Conservation (phyloP, 1,139 yeast species). For the Nakaseomyces kungkrabaensis region DNA sequence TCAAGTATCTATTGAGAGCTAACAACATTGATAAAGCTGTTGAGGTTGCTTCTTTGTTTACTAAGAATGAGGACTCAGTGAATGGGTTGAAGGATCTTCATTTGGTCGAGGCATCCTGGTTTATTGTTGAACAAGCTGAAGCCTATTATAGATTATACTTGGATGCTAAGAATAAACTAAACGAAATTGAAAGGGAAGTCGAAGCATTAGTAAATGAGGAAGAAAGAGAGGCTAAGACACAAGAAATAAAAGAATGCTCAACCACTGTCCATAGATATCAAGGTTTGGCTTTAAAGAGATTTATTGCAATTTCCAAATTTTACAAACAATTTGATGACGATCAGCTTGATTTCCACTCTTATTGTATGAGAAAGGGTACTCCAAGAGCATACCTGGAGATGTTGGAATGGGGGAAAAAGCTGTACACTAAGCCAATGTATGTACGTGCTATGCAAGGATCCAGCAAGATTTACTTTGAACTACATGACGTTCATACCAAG, state of each 20-base stretch:
- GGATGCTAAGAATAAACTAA: constrained; percentile 25
- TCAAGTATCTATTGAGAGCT: constrained; percentile 78
- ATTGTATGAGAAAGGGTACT: constrained; percentile 86
- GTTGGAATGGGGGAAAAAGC: constrained; percentile 69
- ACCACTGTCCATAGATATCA: constrained; percentile 33
- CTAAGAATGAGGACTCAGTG: constrained; percentile 66
- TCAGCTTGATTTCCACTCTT: constrained; percentile 90
- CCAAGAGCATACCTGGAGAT: constrained; percentile 71
- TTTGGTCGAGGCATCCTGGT: constrained; percentile 89
- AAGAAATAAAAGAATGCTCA: constrained; percentile 11
- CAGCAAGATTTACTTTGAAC: constrained; percentile 44
- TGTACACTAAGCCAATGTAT: constrained; percentile 63
- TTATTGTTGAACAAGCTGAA: constrained; percentile 75
- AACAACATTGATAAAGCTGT: constrained; percentile 68
- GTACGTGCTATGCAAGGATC: constrained; percentile 63
- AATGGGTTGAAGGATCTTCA: constrained; percentile 85
- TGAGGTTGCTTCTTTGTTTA: constrained; percentile 65
- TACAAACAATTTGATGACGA: constrained; percentile 69
- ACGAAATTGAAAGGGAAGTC: constrained; percentile 27
- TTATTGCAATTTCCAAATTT: constrained; percentile 52
- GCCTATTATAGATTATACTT: constrained; percentile 47
- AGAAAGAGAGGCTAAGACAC: constrained; percentile 15
- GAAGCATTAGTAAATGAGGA: constrained; percentile 7
- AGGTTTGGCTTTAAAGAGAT: constrained; percentile 78
- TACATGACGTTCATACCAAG: constrained; percentile 27